Evolutionary conservation across 371 early-diverging fungal genomes (phyloP), one percentile per base, ranked within the genome.

Genomic region (Choanephora cucurbitarum): DNA sequence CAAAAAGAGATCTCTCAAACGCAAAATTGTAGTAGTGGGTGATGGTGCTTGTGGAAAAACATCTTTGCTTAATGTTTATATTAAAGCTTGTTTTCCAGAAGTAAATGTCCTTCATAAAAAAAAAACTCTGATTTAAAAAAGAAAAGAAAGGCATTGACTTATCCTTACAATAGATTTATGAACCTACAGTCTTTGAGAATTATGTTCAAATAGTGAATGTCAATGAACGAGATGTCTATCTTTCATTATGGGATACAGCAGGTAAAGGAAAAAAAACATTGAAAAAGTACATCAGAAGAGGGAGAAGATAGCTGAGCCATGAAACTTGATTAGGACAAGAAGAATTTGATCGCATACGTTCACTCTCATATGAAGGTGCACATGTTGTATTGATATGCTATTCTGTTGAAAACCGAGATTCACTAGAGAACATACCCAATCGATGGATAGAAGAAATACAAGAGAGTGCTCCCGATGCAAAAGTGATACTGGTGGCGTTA

Each of bases 241-340:
- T 97, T 13, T 90, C 91, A 14, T 71, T 97, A 21, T 95, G 93
- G 91, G 97, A 97, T 75, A 97, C 97, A 18, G 92, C 92, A 46
- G 94, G 96, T 64, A 89, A 86, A 13, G 11, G 58, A 33, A 22
- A 23, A 28, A 23, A 14, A 47, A 17, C 7, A 39, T 22, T 15
- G 0, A 28, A 28, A 7, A 28, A 5, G 28, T 28, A 28, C 28
- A 28, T n/a, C 28, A 14, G 57, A 33, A 22, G 19, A 28, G 17
- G 22, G 40, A 17, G 2, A 39, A n/a, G 15, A 1, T 24, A n/a
- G n/a, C n/a, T n/a, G 11, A 37, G n/a, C 8, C 17, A 13, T 21
- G 31, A 28, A 21, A 7, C 4, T n/a, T 1, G 3, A 45, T n/a
- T 39, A 77, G 86, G 88, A 2, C 88, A 88, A 65, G 89, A 88